phyloP scores from a whole-genome alignment of 805 yeast species.

The Saccharomycopsis malanga region DNA sequence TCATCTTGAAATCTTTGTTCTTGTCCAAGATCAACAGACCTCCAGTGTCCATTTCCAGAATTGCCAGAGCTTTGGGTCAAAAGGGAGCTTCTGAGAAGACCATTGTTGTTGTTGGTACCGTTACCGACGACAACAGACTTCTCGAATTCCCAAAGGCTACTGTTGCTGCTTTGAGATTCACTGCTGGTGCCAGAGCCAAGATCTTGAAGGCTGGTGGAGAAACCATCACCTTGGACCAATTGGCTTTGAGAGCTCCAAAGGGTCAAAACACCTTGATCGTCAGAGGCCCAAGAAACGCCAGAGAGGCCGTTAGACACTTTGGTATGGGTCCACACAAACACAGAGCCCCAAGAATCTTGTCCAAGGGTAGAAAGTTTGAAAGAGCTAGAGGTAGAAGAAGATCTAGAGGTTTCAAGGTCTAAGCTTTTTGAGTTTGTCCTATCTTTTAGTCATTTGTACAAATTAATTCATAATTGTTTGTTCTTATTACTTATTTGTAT shows the following conservation, averaged over 20 bases:
- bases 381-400: conserved; percentile 99
- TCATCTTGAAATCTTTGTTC: conserved; percentile 88
- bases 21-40: conserved; percentile 99
- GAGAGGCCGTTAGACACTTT: conserved; percentile 99
- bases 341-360: conserved; percentile 97
- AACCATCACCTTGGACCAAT: conserved; percentile 97
- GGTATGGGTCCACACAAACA: conserved; percentile 99
- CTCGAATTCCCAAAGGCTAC: conserved; percentile 93
- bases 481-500: neutral
- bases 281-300: conserved; percentile 98
- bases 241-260: conserved; percentile 98
- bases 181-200: conserved; percentile 97
- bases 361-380: conserved; percentile 99
- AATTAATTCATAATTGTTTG: conserved; percentile 2
- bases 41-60: conserved; percentile 94
- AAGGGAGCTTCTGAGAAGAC: conserved; percentile 84
- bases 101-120: conserved; percentile 98
- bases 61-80: conserved; percentile 75
- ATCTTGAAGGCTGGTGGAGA: conserved; percentile 99
- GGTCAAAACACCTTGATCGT: conserved; percentile 97
- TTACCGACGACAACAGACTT: conserved; percentile 96
- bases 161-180: conserved; percentile 98
- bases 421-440: conserved; percentile 31
- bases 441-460: neutral
- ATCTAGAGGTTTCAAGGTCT: conserved; percentile 99